Base-by-base conservation (phyloP, 2,329 filamentous ascomycete genomes). In the Echinosphaeria canescens region DNA sequence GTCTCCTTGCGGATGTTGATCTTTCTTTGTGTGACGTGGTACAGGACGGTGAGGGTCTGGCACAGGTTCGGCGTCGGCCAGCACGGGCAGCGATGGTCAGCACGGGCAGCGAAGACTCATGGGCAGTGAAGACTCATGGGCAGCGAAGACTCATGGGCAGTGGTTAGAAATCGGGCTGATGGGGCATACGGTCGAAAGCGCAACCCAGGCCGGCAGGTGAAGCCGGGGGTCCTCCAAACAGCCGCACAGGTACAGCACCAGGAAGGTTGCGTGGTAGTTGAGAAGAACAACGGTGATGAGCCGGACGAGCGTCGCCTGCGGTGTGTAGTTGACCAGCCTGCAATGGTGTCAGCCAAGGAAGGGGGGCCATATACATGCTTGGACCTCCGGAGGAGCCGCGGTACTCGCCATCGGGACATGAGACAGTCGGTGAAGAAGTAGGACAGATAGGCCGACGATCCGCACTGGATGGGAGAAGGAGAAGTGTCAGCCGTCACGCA, bases 381-480 rank as follows among this genome's bases (percentile, higher is more conserved):
- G n/a, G n/a, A n/a, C n/a, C n/a, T n/a, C 25, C 10, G n/a, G 17
- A 26, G 8, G 13, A 28, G 17, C 12, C 2, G 13, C 20, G 23
- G 16, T 18, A 19, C 58, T 24, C 42, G 78, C 74, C 76, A 84
- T 49, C 78, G 59, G 33, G 75, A 81, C 75, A 84, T 82, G 39
- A 84, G 62, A 47, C 75, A 80, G 49, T 84, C 76, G 30, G 75
- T 78, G 44, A 84, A 84, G 53, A 80, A 78, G 48, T 80, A 84
- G 27, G 74, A 75, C 32, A 82, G 60, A 46, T 81, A 80, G 28
- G 72, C 76, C 13, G 74, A 78, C 31, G 75, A 71, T 41, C 65
- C 69, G 51, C 75, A 81, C 75, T 80, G 39, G 11, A 27, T n/a
- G n/a, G n/a, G n/a, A n/a, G n/a, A n/a, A n/a, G n/a, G n/a, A n/a